Evolutionary conservation across 2,329 filamentous ascomycete genomes (phyloP).

Genomic region (Xylaria sp.): DNA sequence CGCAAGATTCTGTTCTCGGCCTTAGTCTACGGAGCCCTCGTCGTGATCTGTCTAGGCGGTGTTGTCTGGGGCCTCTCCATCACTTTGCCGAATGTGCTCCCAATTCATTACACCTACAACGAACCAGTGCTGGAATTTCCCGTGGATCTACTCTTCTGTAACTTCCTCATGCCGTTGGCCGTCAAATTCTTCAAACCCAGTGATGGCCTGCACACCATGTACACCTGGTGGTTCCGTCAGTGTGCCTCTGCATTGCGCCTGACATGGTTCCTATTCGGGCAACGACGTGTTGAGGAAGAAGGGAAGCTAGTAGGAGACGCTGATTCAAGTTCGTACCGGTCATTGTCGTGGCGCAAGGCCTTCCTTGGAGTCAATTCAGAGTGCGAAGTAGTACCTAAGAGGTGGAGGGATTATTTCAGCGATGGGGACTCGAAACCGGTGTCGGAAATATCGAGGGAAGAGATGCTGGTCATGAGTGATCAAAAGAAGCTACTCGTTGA

Average conservation of each 20-base stretch:
- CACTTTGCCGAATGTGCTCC: constrained; percentile 76
- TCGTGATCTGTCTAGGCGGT: constrained; percentile 91
- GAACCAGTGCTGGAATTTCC: constrained; percentile 95
- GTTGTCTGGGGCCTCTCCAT: constrained; percentile 91
- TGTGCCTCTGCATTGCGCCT: constrained; percentile 84
- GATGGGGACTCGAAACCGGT: constrained; percentile 59
- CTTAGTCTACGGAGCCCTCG: constrained; percentile 91
- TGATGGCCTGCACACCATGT: constrained; percentile 84
- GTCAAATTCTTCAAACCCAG: constrained; percentile 87
- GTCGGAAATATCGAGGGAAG: constrained; percentile 50
- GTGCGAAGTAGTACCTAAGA: constrained; percentile 61
- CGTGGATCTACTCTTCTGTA: constrained; percentile 93
- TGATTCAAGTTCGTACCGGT: constrained; percentile 48
- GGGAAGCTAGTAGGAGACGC: constrained; percentile 63
- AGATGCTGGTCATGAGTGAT: constrained; percentile 52
- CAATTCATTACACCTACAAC: constrained; percentile 92
- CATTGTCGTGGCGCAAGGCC: constrained; percentile 55
- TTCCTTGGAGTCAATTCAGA: constrained; percentile 60
- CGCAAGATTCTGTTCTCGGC: constrained; percentile 97
- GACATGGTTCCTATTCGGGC: constrained; percentile 92
- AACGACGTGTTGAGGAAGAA: constrained; percentile 84
- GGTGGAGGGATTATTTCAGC: constrained; percentile 68
- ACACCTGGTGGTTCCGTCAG: constrained; percentile 94
- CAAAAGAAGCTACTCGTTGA: constrained; percentile 61
- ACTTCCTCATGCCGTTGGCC: constrained; percentile 91